Evolutionary conservation across 2,329 filamentous ascomycete species (phyloP), one percentile per base, ranked within the genome.

Genomic region (Beauveria pseudobassiana): DNA sequence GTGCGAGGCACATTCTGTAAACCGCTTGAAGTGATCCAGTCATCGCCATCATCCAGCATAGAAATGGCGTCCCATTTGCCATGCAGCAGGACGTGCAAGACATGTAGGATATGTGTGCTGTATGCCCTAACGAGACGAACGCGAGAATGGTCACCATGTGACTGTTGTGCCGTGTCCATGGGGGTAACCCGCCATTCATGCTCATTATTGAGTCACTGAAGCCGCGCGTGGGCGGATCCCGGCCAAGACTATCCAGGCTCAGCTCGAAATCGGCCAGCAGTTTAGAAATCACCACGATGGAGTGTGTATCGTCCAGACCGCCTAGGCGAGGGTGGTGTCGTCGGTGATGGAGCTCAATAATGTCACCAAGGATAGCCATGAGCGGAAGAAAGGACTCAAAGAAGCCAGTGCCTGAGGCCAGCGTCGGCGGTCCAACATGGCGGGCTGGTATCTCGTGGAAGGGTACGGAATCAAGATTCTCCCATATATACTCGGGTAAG

Each of bases 321-420:
- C 76, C 75, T 0, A 81, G 69, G 0, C 75, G 72, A 0, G 78
- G 77, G 62, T 81, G 78, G 30, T 74, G 70, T 16, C 74, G 71
- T 12, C 73, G 68, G 59, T 78, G 76, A 63, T 80, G 79, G 5
- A 80, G 67, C 50, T 81, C 76, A 46, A 81, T 77, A 8, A 81
- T 77, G 58, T 81, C 77, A 0, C 79, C 79, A 0, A 81, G 72
- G 7, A 80, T 77, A 1, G 74, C 72, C 75, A 80, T 80, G 1
- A 81, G 69, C 0, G 79, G 79, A 4, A 82, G 68, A 57, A 82
- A 81, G 63, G 76, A 81, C 63, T 80, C 78, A 51, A 81, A 81
- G 43, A 80, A 77, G 1, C 76, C 75, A 4, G 73, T 73, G 1
- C 79, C 78, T 0, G 75, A 74, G 40, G 75, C 71, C 24, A 65